Evolutionary conservation across 768 basidiomycete species (phyloP), one percentile per base, ranked within the genome.

Genomic region (Stropharia rugosoannulata): DNA sequence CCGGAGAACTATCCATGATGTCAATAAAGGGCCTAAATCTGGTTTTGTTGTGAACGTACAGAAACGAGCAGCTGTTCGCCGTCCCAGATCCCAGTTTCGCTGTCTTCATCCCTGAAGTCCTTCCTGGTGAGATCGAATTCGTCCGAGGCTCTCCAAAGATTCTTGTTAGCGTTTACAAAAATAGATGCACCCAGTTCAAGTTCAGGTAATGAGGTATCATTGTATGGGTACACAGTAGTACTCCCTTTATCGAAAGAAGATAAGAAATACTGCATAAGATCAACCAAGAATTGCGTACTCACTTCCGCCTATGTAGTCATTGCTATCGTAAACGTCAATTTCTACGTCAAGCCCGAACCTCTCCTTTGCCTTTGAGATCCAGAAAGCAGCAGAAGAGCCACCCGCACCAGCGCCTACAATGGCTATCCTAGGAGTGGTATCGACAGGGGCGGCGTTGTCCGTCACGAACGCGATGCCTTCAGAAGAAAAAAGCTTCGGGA

Each of bases 371-470:
- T 88, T 89, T 16, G 82, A 80, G 51, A 95, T 85, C 87, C 93
- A 90, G 65, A 84, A 90, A 2, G 85, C 93, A 18, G 93, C 90
- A 22, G 91, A 89, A 13, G 83, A 84, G 8, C 95, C 95, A 9
- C 79, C 92, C 12, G 95, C 93, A 25, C 95, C 95, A 0, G 95
- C 94, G 15, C 95, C 95, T 51, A 97, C 83, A 64, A 97, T 85
- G 7, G 94, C 95, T 62, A 97, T 79, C 45, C 86, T 73, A 43
- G 85, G 81, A 0, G 75, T 64, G 15, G 58, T 55, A 19, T 62
- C 53, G n/a, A 58, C 56, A 18, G 56, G 52, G 5, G 61, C 32
- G 64, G 55, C 40, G 15, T 59, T 52, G 27, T 59, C 59, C 35
- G 59, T 52, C 18, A 58, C 51, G 7, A 56, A 39, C 10, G 60